phyloP scores from a whole-genome alignment of 139 green algal species.

The Chara braunii region DNA sequence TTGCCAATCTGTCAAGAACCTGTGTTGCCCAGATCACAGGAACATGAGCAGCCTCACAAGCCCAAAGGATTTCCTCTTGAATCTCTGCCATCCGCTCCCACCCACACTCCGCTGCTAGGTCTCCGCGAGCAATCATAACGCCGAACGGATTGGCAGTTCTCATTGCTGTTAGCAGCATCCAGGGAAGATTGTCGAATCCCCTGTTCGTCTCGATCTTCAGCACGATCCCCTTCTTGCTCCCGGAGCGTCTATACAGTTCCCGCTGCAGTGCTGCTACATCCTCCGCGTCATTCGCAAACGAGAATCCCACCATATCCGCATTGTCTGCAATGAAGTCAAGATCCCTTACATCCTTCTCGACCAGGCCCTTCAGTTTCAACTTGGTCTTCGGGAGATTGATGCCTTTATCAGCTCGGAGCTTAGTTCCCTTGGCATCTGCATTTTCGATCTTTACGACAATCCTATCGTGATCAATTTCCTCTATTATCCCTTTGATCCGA shows the following conservation, averaged over 20 bases:
- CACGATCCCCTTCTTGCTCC: conserved; percentile 21
- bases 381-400: conserved; percentile 33
- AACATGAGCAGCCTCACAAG: conserved; percentile 28
- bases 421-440: conserved; percentile 9
- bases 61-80: conserved; percentile 38
- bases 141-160: conserved; percentile 7
- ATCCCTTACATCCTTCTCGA: conserved; percentile 21
- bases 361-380: conserved; percentile 20
- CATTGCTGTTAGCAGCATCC: conserved; percentile 33
- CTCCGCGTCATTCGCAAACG: conserved; percentile 6
- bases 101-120: conserved; percentile 36
- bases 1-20: conserved; percentile 31
- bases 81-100: conserved; percentile 38
- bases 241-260: conserved; percentile 21
- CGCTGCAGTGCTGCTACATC: neutral
- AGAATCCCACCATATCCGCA: conserved; percentile 37
- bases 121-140: conserved; percentile 35
- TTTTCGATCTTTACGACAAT: conserved; percentile 1
- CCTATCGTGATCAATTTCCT: neutral
- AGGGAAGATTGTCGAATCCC: conserved; percentile 30
- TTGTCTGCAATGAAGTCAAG: conserved; percentile 27
- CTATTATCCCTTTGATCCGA: conserved; percentile 32
- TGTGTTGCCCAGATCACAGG: conserved; percentile 33
- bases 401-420: conserved; percentile 31
- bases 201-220: conserved; percentile 38